Conservation (phyloP, 306 rosid species). For the Prinsepia uniflora region DNA sequence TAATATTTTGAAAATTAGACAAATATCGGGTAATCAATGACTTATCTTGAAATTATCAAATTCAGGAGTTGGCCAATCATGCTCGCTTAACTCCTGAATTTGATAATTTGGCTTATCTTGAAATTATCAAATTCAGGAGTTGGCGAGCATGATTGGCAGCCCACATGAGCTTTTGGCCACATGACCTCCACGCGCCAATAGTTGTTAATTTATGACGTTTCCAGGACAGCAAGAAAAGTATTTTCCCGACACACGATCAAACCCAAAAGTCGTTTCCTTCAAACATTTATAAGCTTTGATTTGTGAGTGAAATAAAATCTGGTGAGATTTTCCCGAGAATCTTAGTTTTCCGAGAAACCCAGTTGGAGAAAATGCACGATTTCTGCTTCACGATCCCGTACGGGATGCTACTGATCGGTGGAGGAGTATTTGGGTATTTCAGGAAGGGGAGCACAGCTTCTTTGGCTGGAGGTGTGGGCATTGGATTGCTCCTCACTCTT, state of each 20-base stretch:
- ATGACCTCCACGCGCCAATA: constrained; percentile 38
- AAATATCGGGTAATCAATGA: no score
- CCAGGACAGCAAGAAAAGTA: background rate
- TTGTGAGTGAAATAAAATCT: constrained; percentile 5
- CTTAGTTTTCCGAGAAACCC: constrained; percentile 29
- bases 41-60: no score
- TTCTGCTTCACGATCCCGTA: constrained; percentile 91
- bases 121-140: background rate
- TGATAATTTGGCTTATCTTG: no score
- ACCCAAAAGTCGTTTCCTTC: background rate
- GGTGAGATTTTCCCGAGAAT: constrained; percentile 10
- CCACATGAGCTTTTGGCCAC: constrained; percentile 11
- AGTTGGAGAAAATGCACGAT: constrained; percentile 64
- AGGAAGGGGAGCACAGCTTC: constrained; percentile 71
- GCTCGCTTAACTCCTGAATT: no score
- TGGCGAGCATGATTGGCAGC: background rate
- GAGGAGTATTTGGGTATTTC: constrained; percentile 65
- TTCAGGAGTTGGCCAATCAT: no score
- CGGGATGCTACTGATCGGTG: constrained; percentile 60
- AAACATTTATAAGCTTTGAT: background rate
- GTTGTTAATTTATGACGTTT: background rate
- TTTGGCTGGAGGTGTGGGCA: constrained; percentile 60
- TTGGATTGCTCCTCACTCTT: constrained; percentile 55
- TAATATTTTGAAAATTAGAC: no score
- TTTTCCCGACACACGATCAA: background rate